Evolutionary conservation across 805 yeast genomes (phyloP), one percentile per base, ranked within the genome.

Genomic region (Candida nitratophila): DNA sequence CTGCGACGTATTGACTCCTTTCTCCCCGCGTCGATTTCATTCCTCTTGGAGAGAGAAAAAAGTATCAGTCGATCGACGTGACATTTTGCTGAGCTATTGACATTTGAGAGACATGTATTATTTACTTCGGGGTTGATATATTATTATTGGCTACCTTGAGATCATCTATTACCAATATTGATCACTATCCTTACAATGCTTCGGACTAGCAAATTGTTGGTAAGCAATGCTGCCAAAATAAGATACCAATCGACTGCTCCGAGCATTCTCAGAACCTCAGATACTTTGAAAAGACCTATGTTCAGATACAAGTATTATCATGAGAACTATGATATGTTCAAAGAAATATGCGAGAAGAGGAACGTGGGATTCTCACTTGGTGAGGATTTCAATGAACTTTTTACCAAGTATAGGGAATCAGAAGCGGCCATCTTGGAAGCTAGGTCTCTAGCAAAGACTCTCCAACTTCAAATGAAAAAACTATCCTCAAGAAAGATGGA

Each of bases 251-350:
- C 35, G 7, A 32, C 35, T 15, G 19, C 4, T 17, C 17, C 35
- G 5, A 31, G 33, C 15, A 32, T 32, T 4, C 19, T n/a, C 3
- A 57, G 35, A 15, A 32, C 35, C 5, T 56, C 65, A 8, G 58
- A 60, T 37, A 48, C 64, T 0, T 49, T 65, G 43, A 61, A 58
- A 35, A 61, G 47, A 39, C 65, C 74, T 1, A 47, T 57, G 1
- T 63, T 65, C 42, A 68, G 71, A 45, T 48, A 64, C 44, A 65
- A 64, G 43, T 48, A 47, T 16, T 60, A 64, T 14, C 48, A 55
- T 12, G 56, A 56, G 3, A 57, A 62, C 30, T 44, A 56, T n/a
- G 60, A 59, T 4, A 39, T 30, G 6, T 62, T 60, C 26, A 39
- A 58, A 10, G 56, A 54, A 0, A 55, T 63, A 3, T 64, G 73